These are phyloP conservation scores for Diplodia corticola DNA, from an alignment of 2,329 filamentous ascomycete genomes.

Conservation along the genomic window DNA sequence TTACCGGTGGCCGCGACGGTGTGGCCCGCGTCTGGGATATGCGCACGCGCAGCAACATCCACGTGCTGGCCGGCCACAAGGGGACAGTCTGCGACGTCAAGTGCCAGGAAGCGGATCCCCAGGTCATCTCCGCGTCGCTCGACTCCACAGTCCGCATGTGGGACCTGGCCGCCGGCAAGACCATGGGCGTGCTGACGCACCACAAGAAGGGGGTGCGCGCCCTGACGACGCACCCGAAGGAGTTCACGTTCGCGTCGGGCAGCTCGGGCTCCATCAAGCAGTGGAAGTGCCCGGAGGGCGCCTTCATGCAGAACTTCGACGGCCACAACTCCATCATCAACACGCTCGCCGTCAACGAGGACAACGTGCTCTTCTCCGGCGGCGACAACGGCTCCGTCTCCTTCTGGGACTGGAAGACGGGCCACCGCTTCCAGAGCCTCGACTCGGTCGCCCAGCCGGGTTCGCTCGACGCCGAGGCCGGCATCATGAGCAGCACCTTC, in stretches of 20 bases:
- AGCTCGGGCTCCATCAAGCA: conserved; percentile 96
- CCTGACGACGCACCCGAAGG: conserved; percentile 79
- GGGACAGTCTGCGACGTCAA: conserved; percentile 85
- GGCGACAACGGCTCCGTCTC: conserved; percentile 94
- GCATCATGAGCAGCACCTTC: conserved; percentile 92
- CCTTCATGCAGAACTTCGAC: conserved; percentile 99
- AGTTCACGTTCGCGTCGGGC: conserved; percentile 94
- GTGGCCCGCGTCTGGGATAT: conserved; percentile 98
- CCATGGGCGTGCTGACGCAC: conserved; percentile 93
- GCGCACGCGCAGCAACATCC: conserved; percentile 92
- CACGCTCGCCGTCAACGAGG: conserved; percentile 86
- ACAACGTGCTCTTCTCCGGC: conserved; percentile 92
- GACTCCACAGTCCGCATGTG: conserved; percentile 90
- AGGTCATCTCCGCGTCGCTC: conserved; percentile 90
- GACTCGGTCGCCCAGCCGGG: conserved; percentile 94
- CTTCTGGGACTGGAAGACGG: conserved; percentile 99
- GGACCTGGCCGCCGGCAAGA: conserved; percentile 95
- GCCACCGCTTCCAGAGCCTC: conserved; percentile 83
- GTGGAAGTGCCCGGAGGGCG: conserved; percentile 97
- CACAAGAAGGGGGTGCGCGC: conserved; percentile 96
- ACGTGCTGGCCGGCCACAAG: conserved; percentile 88
- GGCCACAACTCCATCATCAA: conserved; percentile 98
- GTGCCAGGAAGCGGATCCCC: conserved; percentile 94
- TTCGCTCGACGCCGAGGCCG: conserved; percentile 88
- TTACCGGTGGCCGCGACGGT: conserved; percentile 91